Evolutionary conservation across 495 filamentous ascomycete species (phyloP).

Genomic region (Penicillium chermesinum): DNA sequence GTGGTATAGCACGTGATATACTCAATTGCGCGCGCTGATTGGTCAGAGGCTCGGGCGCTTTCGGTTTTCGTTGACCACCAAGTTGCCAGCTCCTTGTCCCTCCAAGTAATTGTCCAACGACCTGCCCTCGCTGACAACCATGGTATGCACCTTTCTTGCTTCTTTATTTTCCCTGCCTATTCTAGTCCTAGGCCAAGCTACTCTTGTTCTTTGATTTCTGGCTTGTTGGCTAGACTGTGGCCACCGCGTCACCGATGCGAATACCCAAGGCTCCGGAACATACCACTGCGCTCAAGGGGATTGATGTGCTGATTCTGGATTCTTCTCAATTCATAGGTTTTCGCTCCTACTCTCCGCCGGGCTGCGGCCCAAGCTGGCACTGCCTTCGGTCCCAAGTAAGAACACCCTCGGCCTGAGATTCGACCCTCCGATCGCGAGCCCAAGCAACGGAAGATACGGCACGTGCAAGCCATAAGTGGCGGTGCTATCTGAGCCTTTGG

Average conservation of each 20-base stretch:
- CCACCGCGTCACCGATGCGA: slow-evolving; percentile 7
- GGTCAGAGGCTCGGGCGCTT: slow-evolving; percentile 24
- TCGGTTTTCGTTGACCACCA: slow-evolving; percentile 39
- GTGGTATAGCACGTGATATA: slow-evolving; percentile 1
- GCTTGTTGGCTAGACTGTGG: background rate
- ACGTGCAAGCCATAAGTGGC: background rate
- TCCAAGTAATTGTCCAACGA: slow-evolving; percentile 29
- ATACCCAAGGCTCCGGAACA: slow-evolving; percentile 8
- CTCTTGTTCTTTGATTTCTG: background rate
- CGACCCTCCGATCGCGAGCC: background rate
- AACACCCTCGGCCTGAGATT: slow-evolving; percentile 1
- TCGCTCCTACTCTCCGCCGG: slow-evolving; percentile 41
- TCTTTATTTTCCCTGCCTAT: background rate
- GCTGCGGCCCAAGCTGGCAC: slow-evolving; percentile 38
- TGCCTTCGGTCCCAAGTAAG: slow-evolving; percentile 43
- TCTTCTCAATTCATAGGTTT: slow-evolving; percentile 20
- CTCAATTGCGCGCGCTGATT: slow-evolving; percentile 19
- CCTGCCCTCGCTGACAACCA: slow-evolving; percentile 23
- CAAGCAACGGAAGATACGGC: background rate
- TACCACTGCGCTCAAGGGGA: background rate
- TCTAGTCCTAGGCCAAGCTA: background rate
- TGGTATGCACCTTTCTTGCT: slow-evolving; percentile 22
- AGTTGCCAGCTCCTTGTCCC: slow-evolving; percentile 23
- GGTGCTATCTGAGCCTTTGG: background rate
- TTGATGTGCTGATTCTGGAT: slow-evolving; percentile 20